Percentiles rank a stretch among this genome's conserved stretches.
Conservation (phyloP, 257 asterid genomes). For the Ballota nigra region DNA sequence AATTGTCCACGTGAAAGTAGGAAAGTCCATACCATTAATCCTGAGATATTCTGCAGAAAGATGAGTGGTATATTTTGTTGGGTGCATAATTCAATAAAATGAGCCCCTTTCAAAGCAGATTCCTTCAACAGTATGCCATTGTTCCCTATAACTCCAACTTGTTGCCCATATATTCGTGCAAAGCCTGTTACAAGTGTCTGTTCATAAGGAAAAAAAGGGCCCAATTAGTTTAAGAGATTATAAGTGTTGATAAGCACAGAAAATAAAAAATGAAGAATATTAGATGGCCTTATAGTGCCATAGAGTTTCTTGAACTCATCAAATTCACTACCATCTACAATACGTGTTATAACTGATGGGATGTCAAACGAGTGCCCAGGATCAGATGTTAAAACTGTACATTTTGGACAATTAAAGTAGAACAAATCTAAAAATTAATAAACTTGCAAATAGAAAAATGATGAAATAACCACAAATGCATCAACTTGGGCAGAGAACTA, state of each 20-base stretch:
- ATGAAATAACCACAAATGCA: too few species aligned
- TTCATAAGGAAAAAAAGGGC: constrained; percentile 15
- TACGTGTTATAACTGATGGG: constrained; percentile 79
- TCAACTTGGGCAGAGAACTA: too few species aligned
- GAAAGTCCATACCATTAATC: constrained; percentile 71
- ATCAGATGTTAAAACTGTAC: too few species aligned
- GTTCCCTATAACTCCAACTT: constrained; percentile 92
- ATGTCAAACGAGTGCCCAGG: constrained; percentile 85
- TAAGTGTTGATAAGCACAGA: too few species aligned
- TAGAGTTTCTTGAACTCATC: constrained; percentile 99
- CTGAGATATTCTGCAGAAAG: constrained; percentile 96
- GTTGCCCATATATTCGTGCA: constrained; percentile 85
- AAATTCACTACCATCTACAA: constrained; percentile 93
- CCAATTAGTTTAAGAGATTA: too few species aligned
- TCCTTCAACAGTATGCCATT: constrained; percentile 90
- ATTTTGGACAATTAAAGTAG: too few species aligned
- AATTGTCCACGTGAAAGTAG: too few species aligned
- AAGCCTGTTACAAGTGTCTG: constrained; percentile 98
- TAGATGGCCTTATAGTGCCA: constrained; percentile 99
- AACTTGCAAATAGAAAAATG: too few species aligned
- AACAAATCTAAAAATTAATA: too few species aligned
- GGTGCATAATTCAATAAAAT: constrained; percentile 87
- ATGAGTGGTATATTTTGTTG: constrained; percentile 88
- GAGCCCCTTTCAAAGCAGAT: constrained; percentile 97
- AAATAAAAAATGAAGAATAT: too few species aligned